A percentile compares a stretch with the other conserved stretches of the same genome.
Conservation (phyloP, 768 basidiomycete genomes). For the Lactarius deliciosus region DNA sequence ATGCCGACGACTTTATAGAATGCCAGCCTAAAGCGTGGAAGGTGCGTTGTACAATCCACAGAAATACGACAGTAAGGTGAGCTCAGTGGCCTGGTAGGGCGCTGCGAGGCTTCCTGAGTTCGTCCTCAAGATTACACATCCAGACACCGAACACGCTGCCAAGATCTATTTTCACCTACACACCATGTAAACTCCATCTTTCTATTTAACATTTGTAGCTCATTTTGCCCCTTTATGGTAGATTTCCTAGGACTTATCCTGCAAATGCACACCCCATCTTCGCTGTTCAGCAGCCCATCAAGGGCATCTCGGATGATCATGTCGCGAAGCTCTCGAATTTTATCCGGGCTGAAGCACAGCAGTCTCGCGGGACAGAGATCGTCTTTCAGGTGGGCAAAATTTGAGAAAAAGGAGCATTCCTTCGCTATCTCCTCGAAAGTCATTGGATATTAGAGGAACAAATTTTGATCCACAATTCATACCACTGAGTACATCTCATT, state of each 20-base stretch:
- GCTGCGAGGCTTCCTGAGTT: constrained; percentile 73
- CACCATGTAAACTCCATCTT: constrained; percentile 54
- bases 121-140: constrained; percentile 68
- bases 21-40: constrained; percentile 82
- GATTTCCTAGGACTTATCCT: constrained; percentile 85
- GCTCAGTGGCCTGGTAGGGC: constrained; percentile 43
- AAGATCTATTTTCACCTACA: constrained; percentile 67
- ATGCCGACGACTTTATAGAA: constrained; percentile 73
- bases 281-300: constrained; percentile 61
- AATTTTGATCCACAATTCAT: background rate
- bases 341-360: constrained; percentile 66
- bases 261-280: constrained; percentile 66
- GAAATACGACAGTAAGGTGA: constrained; percentile 8
- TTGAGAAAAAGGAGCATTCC: background rate
- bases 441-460: background rate
- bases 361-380: constrained; percentile 67
- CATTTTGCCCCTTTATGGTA: constrained; percentile 32
- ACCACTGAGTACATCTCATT: background rate
- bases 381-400: constrained; percentile 64
- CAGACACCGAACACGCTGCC: constrained; percentile 52
- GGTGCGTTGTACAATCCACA: constrained; percentile 41
- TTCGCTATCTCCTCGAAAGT: background rate
- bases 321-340: constrained; percentile 54
- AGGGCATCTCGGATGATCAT: constrained; percentile 59
- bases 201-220: constrained; percentile 9